Conservation (phyloP, 2,329 filamentous ascomycete genomes). For the Exophiala aquamarina region DNA sequence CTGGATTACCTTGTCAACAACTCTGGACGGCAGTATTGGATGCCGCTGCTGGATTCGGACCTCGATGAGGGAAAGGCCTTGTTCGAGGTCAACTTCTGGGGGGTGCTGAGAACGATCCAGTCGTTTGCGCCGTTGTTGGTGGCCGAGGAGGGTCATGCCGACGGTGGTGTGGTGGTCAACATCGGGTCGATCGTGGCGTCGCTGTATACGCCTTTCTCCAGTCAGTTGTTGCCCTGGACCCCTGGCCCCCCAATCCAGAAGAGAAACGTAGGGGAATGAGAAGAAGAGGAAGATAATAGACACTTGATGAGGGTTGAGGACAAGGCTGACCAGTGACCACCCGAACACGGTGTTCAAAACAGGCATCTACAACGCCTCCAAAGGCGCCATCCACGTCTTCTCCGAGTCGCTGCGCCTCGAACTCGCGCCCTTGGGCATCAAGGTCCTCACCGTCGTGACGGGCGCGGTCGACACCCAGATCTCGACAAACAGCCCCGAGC, state of each 20-base stretch:
- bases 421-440: conserved; percentile 39
- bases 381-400: conserved; percentile 59
- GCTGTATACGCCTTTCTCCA: conserved; percentile 38
- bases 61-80: conserved; percentile 32
- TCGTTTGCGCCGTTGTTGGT: conserved; percentile 33
- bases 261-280: no score
- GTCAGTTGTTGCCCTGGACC: not conserved
- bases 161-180: conserved; percentile 9
- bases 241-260: no score
- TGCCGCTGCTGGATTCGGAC: conserved; percentile 31
- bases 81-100: conserved; percentile 38
- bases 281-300: no score
- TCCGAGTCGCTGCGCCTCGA: conserved; percentile 56
- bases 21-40: conserved; percentile 17
- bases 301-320: no score
- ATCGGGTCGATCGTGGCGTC: conserved; percentile 26
- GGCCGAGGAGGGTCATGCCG: conserved; percentile 5
- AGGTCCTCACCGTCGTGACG: conserved; percentile 55
- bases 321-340: no score
- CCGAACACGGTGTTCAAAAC: no score
- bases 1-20: conserved; percentile 24
- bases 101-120: conserved; percentile 33
- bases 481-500: conserved; percentile 30
- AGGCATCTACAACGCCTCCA: conserved; percentile 54
- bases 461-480: conserved; percentile 61